Percentiles rank a stretch among this genome's conserved stretches.
These are phyloP conservation scores for Amanita subjunquillea DNA, from an alignment of 768 basidiomycete genomes.

Conservation along the genomic window DNA sequence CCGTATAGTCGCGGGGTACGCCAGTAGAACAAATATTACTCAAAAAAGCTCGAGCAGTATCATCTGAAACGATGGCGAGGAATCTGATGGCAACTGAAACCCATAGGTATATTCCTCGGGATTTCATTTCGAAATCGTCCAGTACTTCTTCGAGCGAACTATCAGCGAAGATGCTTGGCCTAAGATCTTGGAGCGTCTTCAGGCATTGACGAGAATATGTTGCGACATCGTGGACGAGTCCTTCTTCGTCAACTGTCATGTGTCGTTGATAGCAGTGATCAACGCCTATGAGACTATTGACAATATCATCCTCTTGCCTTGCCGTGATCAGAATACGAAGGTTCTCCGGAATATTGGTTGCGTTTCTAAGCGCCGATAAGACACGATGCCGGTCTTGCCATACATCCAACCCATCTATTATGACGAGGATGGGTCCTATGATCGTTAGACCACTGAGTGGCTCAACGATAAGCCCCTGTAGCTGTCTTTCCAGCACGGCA, in stretches of 20 bases:
- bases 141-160: background rate
- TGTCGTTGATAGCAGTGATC: background rate
- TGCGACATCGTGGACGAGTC: background rate
- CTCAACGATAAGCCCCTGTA: constrained; percentile 16
- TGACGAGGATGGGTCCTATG: constrained; percentile 20
- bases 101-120: background rate
- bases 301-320: constrained; percentile 13
- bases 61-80: background rate
- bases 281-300: background rate
- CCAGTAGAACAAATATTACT: background rate
- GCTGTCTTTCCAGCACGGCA: constrained; percentile 10
- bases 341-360: constrained; percentile 11
- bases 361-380: background rate
- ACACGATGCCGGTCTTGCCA: constrained; percentile 10
- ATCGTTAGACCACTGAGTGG: constrained; percentile 14
- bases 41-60: background rate
- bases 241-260: constrained; percentile 1
- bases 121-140: background rate
- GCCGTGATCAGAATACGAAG: constrained; percentile 19
- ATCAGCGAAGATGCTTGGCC: background rate
- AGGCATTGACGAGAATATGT: background rate
- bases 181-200: background rate
- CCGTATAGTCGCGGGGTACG: background rate
- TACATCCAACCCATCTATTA: constrained; percentile 25
- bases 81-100: background rate